A percentile compares a stretch with the other conserved stretches of the same genome.
Conservation (phyloP, 306 rosid genomes). For the Lablab purpureus region DNA sequence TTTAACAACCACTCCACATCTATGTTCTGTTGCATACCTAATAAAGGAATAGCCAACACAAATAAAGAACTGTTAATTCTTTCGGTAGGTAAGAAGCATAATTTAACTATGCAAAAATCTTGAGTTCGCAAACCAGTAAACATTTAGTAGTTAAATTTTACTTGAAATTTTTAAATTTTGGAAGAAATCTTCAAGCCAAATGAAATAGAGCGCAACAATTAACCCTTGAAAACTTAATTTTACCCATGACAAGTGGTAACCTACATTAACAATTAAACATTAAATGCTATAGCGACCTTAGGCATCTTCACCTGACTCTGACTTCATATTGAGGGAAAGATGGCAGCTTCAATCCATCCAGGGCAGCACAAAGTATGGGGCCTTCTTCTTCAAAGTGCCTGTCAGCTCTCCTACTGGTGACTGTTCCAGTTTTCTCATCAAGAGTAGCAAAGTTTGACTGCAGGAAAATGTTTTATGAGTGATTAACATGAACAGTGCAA, state of each 20-base stretch:
- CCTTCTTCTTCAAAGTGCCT: slow-evolving; percentile 98
- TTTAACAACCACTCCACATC: slow-evolving; percentile 97
- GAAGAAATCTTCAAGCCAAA: slow-evolving; percentile 38
- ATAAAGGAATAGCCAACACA: slow-evolving; percentile 27
- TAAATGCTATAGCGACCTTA: slow-evolving; percentile 41
- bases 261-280: slow-evolving; percentile 41
- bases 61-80: slow-evolving; percentile 18
- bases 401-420: slow-evolving; percentile 91
- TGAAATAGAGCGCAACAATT: slow-evolving; percentile 20
- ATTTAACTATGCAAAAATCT: slow-evolving; percentile 31
- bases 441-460: slow-evolving; percentile 95
- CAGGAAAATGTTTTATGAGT: slow-evolving; percentile 41
- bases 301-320: slow-evolving; percentile 84
- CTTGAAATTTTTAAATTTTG: neutral
- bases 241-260: slow-evolving; percentile 22
- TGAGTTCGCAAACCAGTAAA: slow-evolving; percentile 17
- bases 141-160: slow-evolving; percentile 21
- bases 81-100: slow-evolving; percentile 14
- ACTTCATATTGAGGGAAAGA: slow-evolving; percentile 92
- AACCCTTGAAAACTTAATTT: slow-evolving; percentile 31
- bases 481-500: slow-evolving; percentile 24
- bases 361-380: slow-evolving; percentile 86
- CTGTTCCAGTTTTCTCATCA: slow-evolving; percentile 84
- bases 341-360: slow-evolving; percentile 90
- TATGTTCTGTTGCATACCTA: slow-evolving; percentile 97